These are phyloP conservation scores for Wickerhamomyces canadensis DNA, from an alignment of 805 yeast genomes.

Conservation along the genomic window DNA sequence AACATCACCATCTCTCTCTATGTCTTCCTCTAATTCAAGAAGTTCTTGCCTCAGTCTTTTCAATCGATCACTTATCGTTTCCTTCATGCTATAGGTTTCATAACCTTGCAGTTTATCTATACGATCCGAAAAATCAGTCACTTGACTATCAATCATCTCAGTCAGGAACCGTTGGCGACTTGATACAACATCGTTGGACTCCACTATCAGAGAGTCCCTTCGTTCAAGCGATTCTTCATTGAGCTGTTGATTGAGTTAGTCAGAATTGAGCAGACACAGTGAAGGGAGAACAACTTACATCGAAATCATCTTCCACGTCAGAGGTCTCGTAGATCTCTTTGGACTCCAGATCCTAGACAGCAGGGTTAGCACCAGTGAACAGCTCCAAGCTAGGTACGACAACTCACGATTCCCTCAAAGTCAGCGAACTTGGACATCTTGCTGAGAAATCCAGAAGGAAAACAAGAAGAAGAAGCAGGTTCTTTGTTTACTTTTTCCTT, in stretches of 20 bases:
- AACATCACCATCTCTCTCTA: conserved; percentile 10
- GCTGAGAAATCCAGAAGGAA: too few species aligned
- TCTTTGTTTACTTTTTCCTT: neutral
- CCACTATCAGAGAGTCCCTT: conserved; percentile 22
- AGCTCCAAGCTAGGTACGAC: too few species aligned
- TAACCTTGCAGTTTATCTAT: conserved; percentile 31
- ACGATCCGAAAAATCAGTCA: conserved; percentile 24
- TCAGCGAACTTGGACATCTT: conserved; percentile 15
- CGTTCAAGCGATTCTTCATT: conserved; percentile 1
- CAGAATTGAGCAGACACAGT: too few species aligned
- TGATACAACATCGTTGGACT: conserved; percentile 8
- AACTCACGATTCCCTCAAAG: conserved; percentile 17
- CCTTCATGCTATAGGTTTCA: conserved; percentile 27
- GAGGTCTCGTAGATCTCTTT: conserved; percentile 39
- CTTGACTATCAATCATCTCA: conserved; percentile 20
- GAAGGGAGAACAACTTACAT: too few species aligned
- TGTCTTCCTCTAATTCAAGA: conserved; percentile 27
- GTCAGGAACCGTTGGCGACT: conserved; percentile 25
- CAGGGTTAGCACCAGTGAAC: too few species aligned
- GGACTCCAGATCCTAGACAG: conserved; percentile 20
- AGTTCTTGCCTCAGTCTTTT: conserved; percentile 35
- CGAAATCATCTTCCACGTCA: conserved; percentile 35
- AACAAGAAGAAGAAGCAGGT: too few species aligned
- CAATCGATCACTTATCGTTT: conserved; percentile 34
- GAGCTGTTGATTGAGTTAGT: neutral